Base-by-base conservation (phyloP, 441 rosid genomes). In the Mallotus japonicus region DNA sequence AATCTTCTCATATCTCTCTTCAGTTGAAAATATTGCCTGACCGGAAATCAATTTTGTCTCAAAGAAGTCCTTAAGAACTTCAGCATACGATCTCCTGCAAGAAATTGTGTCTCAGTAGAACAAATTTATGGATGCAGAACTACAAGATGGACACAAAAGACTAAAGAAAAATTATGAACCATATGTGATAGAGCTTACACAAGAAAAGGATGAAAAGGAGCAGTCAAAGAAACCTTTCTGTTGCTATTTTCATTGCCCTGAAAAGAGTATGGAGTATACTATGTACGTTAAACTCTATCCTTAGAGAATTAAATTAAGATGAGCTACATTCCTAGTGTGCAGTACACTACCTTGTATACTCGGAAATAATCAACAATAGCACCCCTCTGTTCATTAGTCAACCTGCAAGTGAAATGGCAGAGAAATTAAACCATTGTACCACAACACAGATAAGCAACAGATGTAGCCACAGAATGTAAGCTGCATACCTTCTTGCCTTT, bases 321-420 rank as follows among this genome's bases (percentile, higher is more conserved):
- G 5, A 78, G 24, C 47, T 13, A 67, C 6, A 47, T 70, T 40
- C 51, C 37, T 42, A 46, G 50, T 67, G 17, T 67, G 34, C 34
- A 75, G 62, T 69, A 67, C 17, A 65, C 73, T 71, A 95, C 97
- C 90, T 89, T 89, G 84, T 91, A 90, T 65, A 92, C 93, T 72
- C 86, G 86, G 75, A 95, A 91, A 82, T 92, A 90, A 50, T 92
- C 96, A 80, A 93, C 91, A 77, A 91, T 81, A n/a, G 98, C 88
- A 67, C 91, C 87, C 79, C 99, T 91, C 79, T 95, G 96, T 81
- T 95, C 96, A 86, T 95, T 87, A 16, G 91, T 89, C 79, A 92
- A 79, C 82, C 98, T 95, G 85, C 83, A 83, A 58, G 40, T 69
- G 56, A 54, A 3, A 58, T 62, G 34, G 62, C 17, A 72, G 54